Evolutionary conservation across 495 filamentous ascomycete genomes (phyloP), one percentile per base, ranked within the genome.

Genomic region (Acidomyces sp.): DNA sequence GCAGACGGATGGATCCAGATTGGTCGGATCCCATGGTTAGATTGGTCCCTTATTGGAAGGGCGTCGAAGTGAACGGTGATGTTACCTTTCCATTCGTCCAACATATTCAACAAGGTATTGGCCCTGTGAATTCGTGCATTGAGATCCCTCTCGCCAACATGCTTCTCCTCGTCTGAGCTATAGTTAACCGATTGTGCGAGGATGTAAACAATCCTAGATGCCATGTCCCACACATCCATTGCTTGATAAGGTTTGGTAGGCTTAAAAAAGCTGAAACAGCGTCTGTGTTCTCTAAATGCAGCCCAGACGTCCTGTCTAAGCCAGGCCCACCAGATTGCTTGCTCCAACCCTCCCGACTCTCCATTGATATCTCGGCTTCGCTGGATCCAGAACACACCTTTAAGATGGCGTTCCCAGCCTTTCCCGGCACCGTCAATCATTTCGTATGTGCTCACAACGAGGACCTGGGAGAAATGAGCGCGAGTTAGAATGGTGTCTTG

Each of bases 261-360:
- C 39, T 31, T 46, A 33, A 40, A 53, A 37, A 46, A 34, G 27
- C 37, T 49, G 37, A 53, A 53, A 42, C 46, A 49, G 1, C 46
- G 51, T 15, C 50, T 37, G 9, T 33, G 39, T 21, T 53, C 46
- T 18, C 31, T 12, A 16, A 34, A 34, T 6, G 20, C 34, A 11
- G 34, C 34, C 43, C 38, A 46, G 5, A 45, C n/a, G 18, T 53
- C 50, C 36, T 53, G 50, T 21, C 50, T 44, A 2, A 61, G 49
- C 59, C 59, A 62, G 15, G 59, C 58, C 59, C 59, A 62, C 59
- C 59, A 62, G 2, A 54, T 50, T n/a, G 56, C 56, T 42, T 59
- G 48, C 30, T 59, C 49, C 6, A 62, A 40, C 5, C 59, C 58
- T 22, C 44, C 49, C 3, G 56, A 56, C 31, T 59, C 55, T 31